Conservation (phyloP, 73 alveolate genomes). For the Paramecium primaurelia region DNA sequence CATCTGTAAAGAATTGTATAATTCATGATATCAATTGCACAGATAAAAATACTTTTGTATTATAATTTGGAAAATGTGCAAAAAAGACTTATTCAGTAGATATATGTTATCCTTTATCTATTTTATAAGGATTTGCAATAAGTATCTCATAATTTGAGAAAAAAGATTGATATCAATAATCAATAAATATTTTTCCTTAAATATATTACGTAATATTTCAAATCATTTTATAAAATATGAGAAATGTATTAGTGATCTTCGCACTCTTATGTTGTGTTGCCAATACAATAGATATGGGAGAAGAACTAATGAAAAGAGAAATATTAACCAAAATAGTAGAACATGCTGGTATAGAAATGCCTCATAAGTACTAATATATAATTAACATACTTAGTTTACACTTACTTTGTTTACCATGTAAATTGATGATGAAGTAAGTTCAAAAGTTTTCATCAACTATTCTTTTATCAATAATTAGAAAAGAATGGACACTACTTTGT, state of each 20-base stretch:
- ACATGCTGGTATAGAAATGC: neutral
- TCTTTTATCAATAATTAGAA: neutral
- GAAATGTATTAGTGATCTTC: neutral
- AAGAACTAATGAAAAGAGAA: constrained; percentile 24
- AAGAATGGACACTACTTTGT: neutral
- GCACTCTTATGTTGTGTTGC: neutral
- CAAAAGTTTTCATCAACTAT: neutral
- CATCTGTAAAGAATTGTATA: neutral
- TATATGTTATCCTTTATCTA: neutral
- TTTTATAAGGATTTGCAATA: constrained; percentile 23
- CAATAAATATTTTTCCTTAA: neutral
- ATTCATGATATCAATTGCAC: neutral
- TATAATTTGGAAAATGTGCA: constrained; percentile 19
- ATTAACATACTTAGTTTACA: neutral
- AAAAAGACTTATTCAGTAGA: neutral
- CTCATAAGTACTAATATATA: neutral
- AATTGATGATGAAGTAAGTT: neutral
- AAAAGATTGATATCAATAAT: neutral
- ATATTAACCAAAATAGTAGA: neutral
- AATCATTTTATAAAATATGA: neutral
- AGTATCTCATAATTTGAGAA: constrained; percentile 6
- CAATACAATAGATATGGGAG: constrained; percentile 4
- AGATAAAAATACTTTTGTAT: neutral
- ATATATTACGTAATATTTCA: neutral
- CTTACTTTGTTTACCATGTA: constrained; percentile 1